Evolutionary conservation across 2,329 filamentous ascomycete genomes (phyloP), one percentile per base, ranked within the genome.

Genomic region (Claviceps sp.): DNA sequence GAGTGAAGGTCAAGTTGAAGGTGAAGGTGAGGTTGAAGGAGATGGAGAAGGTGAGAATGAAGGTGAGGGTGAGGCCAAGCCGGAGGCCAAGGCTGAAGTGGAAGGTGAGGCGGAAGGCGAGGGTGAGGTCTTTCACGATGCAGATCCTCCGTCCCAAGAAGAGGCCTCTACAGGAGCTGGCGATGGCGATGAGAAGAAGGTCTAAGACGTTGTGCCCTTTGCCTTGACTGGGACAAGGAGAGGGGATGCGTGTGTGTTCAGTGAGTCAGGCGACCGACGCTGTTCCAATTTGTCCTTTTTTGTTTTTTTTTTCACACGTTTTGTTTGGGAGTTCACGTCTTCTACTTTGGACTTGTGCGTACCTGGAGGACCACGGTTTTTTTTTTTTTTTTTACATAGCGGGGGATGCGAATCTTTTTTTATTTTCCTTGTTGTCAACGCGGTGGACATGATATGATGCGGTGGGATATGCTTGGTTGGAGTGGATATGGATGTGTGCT

Each of bases 351-450:
- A n/a, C 16, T 16, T 17, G 9, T 9, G 23, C n/a, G 44, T 45
- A 23, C 22, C 14, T 14, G 14, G 22, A 36, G 37, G 38, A 48
- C 9, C 8, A n/a, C n/a, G n/a, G 37, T 26, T 55, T 55, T 53
- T 59, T 60, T 34, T 34, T 7, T 54, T 55, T 55, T 53, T 59
- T 60, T 34, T 34, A 34, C 60, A 65, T 66, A 64, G 63, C 62
- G 61, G 61, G 64, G 43, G n/a, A 2, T 20, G 50, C 45, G 45
- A 44, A 51, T 45, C 11, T 45, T 20, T 20, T 20, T 36, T 7
- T 13, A 14, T 20, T 45, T 11, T 46, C n/a, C 7, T 36, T 55
- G n/a, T 11, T 20, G n/a, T 36, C 16, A 13, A 45, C 40, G 22
- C 40, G 20, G 9, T 43, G 40, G 20, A 43, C 20, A 43, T 14